Evolutionary conservation across 2,329 filamentous ascomycete species (phyloP), one percentile per base, ranked within the genome.

Genomic region (Colletotrichum ledebouriae): DNA sequence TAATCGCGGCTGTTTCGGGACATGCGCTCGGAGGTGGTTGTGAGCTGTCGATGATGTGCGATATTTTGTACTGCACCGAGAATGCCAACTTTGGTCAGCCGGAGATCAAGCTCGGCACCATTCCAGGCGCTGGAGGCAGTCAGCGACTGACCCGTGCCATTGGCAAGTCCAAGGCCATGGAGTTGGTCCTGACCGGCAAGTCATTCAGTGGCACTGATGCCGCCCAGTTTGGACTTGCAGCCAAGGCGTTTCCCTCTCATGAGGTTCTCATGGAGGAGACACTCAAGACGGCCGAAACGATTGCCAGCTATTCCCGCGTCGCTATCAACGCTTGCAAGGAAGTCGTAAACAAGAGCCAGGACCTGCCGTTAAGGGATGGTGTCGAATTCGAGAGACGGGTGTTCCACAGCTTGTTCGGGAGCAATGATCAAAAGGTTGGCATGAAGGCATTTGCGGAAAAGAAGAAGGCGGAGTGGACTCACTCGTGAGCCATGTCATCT

Each of bases 291-390:
- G 96, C 96, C 2, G 93, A 92, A 84, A 94, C 89, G 59, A 98
- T 99, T 82, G 94, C 96, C 0, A 83, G 92, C 1, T 94, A 96
- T 80, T 94, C 92, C 59, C 89, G 87, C 76, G 91, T 99, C n/a
- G 92, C 95, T 1, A 89, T 97, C 67, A 90, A 94, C 82, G 96
- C 92, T 11, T 91, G 89, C 65, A 99, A 99, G 86, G 96, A 99
- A 85, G 95, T 96, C n/a, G 95, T 99, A 63, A 97, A 98, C 79
- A 98, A 98, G 90, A 97, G 94, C 80, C 94, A 98, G 85, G 96
- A 99, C 75, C 81, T 97, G 73, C 86, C 91, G 3, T 83, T 99
- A 68, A 85, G 92, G 73, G 96, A 98, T 76, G 96, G 96, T 13
- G 92, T 99, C 2, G 96, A 99, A 82, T 98, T 90, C 81, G 96